Base-by-base conservation (phyloP, 192 early-diverging fungal genomes). In the Backusella mclennaniae region DNA sequence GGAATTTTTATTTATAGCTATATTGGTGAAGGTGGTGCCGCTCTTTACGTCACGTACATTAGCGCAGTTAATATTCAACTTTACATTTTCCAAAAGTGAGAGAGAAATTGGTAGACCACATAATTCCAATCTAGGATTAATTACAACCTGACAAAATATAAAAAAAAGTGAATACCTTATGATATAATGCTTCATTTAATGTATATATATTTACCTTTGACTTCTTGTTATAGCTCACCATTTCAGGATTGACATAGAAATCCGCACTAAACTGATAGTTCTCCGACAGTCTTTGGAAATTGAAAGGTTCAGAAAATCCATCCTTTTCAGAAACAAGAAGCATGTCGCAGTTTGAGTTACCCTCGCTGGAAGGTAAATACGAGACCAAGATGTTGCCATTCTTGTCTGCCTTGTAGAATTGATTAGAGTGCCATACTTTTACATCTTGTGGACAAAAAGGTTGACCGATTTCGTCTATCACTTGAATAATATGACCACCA, bases 331-430 rank as follows among this genome's bases (percentile, higher is more conserved):
- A 79, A 3, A 73, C 77, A 35, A 88, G 73, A 29, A 78, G 75
- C 6, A 82, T 56, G 9, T 63, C n/a, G 4, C 29, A 56, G 6
- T 33, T 42, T 0, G 15, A 26, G 1, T 15, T 15, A 0, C 35
- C 1, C 11, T 66, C 74, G 12, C 75, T 49, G 35, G 39, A 33
- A 14, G 70, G 70, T 49, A 71, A 31, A 71, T 84, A 88, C 1
- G 87, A 83, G 31, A 88, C 79, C 23, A 82, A 35, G 35, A 88
- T 78, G 33, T 86, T 82, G 11, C 85, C 82, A 52, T 70, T 38
- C 1, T 70, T 67, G 46, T 86, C 85, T 12, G 87, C 70, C 86
- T 86, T 76, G 68, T 82, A 86, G 23, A 77, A 82, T 19, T 63
- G 42, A 52, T 84, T 82, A 4, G 71, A 78, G 63, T 78, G 73